Conservation (phyloP, 1,284 basidiomycete species). For the Erythrobasidium hasegawianum region DNA sequence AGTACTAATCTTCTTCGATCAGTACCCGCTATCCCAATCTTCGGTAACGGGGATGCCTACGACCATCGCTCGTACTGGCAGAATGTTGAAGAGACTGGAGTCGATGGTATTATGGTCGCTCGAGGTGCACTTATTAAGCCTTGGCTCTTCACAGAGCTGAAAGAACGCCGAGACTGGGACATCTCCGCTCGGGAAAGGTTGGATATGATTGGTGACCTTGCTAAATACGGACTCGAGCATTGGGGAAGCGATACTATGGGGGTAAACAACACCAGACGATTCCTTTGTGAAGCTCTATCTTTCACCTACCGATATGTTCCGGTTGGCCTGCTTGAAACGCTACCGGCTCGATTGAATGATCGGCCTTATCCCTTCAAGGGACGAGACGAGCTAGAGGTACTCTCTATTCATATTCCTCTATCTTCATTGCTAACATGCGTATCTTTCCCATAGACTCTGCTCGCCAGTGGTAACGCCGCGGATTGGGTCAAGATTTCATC, state of each 20-base stretch:
- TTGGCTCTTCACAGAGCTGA: constrained; percentile 95
- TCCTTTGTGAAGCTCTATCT: constrained; percentile 88
- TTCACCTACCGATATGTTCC: constrained; percentile 95
- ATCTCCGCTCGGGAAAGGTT: constrained; percentile 86
- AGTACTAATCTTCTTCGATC: not conserved
- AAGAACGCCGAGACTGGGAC: constrained; percentile 58
- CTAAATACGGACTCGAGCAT: constrained; percentile 52
- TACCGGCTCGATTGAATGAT: constrained; percentile 83
- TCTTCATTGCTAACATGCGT: not conserved
- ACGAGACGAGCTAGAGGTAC: constrained; percentile 66
- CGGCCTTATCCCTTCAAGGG: constrained; percentile 80
- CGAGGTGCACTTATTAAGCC: constrained; percentile 93
- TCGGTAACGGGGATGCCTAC: constrained; percentile 93
- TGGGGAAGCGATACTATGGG: constrained; percentile 65
- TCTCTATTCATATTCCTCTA: not conserved
- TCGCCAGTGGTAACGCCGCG: constrained; percentile 72
- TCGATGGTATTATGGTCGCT: constrained; percentile 93
- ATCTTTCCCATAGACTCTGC: constrained; percentile 58
- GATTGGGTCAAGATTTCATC: constrained; percentile 95
- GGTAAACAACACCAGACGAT: constrained; percentile 86
- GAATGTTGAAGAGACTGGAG: constrained; percentile 68
- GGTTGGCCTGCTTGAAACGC: constrained; percentile 80
- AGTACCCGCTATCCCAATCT: constrained; percentile 85
- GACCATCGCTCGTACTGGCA: constrained; percentile 79
- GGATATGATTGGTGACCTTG: constrained; percentile 73